Base-by-base conservation (phyloP, 2,329 filamentous ascomycete species). In the Trematosphaeria pertusa region DNA sequence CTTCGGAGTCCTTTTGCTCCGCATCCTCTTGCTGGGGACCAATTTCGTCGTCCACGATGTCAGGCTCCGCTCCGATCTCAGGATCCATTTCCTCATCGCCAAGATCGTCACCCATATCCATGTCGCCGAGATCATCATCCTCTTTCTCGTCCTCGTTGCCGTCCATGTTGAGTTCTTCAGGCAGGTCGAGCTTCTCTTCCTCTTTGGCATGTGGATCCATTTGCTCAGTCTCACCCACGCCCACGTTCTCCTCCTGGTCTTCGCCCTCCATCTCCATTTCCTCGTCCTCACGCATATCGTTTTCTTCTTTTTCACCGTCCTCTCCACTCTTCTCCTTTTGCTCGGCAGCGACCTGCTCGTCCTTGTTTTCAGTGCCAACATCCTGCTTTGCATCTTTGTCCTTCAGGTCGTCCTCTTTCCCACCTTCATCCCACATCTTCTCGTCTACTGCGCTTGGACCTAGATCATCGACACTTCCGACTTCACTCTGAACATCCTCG, bases 401-500 rank as follows among this genome's bases (percentile, higher is more conserved):
- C 58, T 94, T 94, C 37, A 93, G 88, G 1, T 88, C 86, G 37
- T 92, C 85, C 34, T 92, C 82, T 37, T 87, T 81, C 33, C 90
- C 87, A 35, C 87, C 86, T 30, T 91, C 92, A 72, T 99, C 92
- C 94, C 94, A 99, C 83, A 97, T 91, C 78, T 97, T 99, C 75
- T 99, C 95, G 67, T 99, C 95, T 1, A 97, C 88, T 15, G 93
- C 89, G 12, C 86, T 88, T 10, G 91, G 87, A 59, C 96, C 93
- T 32, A 96, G 78, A 62, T 96, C 91, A 73, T 97, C 90, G 9
- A 97, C 91, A 62, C 91, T 88, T 1, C 92, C 94, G 4, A 88
- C 83, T 72, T 97, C 91, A 61, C 96, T 92, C 56, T 97, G 91
- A 67, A 95, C 87, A 39, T 78, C 75, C 8, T 90, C 87, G 8